These are phyloP conservation scores for Trypanosoma caninum DNA, from an alignment of 208 protist species.

Conservation along the genomic window DNA sequence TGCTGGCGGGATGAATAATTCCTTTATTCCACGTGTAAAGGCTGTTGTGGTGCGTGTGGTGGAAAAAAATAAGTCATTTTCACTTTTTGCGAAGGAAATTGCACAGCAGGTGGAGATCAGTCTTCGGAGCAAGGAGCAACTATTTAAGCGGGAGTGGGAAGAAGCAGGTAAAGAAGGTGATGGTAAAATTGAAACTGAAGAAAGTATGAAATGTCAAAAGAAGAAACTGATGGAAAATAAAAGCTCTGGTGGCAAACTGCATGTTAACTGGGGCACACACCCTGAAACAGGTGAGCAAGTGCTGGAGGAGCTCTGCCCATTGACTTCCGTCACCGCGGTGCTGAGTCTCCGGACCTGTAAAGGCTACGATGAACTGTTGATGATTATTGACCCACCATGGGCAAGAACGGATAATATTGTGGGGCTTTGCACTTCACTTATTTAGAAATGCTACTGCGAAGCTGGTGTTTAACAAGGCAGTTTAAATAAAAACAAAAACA, in stretches of 20 bases:
- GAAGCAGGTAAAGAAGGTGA: slow-evolving; percentile 5
- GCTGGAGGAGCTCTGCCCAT: slow-evolving; percentile 39
- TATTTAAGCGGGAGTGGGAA: slow-evolving; percentile 13
- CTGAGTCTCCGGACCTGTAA: slow-evolving; percentile 32
- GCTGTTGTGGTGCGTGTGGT: slow-evolving; percentile 12
- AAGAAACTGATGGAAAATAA: not conserved
- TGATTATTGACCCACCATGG: slow-evolving; percentile 72
- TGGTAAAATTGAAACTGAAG: slow-evolving; percentile 17
- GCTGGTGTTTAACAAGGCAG: not conserved
- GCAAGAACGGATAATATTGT: slow-evolving; percentile 15
- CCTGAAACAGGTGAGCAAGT: slow-evolving; percentile 31
- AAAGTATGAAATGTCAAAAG: slow-evolving; percentile 9
- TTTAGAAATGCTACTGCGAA: not conserved
- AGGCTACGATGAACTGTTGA: slow-evolving; percentile 40
- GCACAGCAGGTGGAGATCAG: slow-evolving; percentile 47
- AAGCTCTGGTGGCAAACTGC: not conserved
- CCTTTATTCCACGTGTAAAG: slow-evolving; percentile 19
- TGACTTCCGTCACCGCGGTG: slow-evolving; percentile 38
- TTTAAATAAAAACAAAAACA: too few relatives aligned
- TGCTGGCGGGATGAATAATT: not conserved
- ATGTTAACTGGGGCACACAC: slow-evolving; percentile 25
- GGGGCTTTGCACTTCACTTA: slow-evolving; percentile 7
- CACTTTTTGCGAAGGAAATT: slow-evolving; percentile 46
- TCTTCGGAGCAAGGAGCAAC: slow-evolving; percentile 44
- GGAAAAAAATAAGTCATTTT: not conserved